Percentiles rank a stretch among this genome's conserved stretches.
These are phyloP conservation scores for Niebla homalea DNA, from an alignment of 495 filamentous ascomycete genomes.

Conservation along the genomic window DNA sequence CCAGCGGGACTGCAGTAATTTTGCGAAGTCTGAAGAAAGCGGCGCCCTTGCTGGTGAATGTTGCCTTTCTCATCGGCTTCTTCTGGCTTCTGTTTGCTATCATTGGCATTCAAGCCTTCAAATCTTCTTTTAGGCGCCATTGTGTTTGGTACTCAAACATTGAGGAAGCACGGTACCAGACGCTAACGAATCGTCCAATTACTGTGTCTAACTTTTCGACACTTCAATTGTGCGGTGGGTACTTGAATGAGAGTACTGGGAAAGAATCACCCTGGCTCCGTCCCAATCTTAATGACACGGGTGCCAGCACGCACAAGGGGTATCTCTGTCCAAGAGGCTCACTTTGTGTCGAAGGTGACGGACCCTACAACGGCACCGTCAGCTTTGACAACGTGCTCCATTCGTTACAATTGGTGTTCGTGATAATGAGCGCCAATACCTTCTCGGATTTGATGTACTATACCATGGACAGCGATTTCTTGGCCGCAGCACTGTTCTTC, in stretches of 20 bases:
- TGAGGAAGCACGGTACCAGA: slow-evolving; percentile 11
- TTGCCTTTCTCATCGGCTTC: slow-evolving; percentile 91
- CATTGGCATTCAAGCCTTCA: slow-evolving; percentile 93
- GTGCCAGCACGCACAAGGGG: slow-evolving; percentile 55
- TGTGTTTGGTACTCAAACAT: slow-evolving; percentile 67
- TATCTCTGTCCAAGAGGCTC: slow-evolving; percentile 79
- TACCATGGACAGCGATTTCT: slow-evolving; percentile 80
- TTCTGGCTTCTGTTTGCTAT: slow-evolving; percentile 99
- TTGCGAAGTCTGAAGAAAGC: slow-evolving; percentile 91
- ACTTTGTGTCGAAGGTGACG: slow-evolving; percentile 61
- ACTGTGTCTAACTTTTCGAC: slow-evolving; percentile 27
- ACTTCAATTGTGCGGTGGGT: slow-evolving; percentile 77
- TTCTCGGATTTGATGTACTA: slow-evolving; percentile 91
- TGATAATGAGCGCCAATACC: slow-evolving; percentile 96
- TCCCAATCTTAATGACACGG: slow-evolving; percentile 26
- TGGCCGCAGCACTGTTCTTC: slow-evolving; percentile 74
- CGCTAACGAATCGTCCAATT: background rate
- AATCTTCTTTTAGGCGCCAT: slow-evolving; percentile 74
- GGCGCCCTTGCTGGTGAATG: slow-evolving; percentile 82
- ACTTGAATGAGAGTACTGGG: slow-evolving; percentile 48
- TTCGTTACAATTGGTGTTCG: slow-evolving; percentile 90
- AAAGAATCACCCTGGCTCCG: slow-evolving; percentile 51
- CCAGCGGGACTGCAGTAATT: slow-evolving; percentile 87
- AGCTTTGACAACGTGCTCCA: slow-evolving; percentile 92
- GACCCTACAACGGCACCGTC: slow-evolving; percentile 75